phyloP scores from a whole-genome alignment of 2,329 filamentous ascomycete species.

The Colletotrichum tropicale region DNA sequence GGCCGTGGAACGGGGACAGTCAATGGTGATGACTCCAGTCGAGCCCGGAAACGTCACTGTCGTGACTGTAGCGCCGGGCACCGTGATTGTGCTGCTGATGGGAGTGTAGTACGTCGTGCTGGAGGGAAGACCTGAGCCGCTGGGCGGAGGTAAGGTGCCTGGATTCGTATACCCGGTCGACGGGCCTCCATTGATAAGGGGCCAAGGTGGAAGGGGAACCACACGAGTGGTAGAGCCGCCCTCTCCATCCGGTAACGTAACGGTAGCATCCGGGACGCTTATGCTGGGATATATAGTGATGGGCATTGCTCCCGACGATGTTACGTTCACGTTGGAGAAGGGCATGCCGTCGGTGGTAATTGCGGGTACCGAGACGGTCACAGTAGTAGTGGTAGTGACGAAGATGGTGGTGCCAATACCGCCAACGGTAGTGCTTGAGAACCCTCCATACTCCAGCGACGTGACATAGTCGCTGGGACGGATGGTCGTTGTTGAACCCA shows the following conservation, averaged over 20 bases:
- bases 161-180: neutral
- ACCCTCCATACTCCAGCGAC: constrained; percentile 23
- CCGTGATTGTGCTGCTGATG: neutral
- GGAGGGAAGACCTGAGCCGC: neutral
- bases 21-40: neutral
- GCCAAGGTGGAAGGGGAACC: constrained; percentile 25
- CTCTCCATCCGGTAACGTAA: constrained; percentile 20
- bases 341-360: constrained; percentile 8
- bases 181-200: constrained; percentile 6
- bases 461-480: constrained; percentile 19
- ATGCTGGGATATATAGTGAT: constrained; percentile 20
- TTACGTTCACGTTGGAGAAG: constrained; percentile 25
- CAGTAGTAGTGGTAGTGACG: constrained; percentile 10
- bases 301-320: neutral
- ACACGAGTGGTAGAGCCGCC: constrained; percentile 21
- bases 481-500: constrained; percentile 21
- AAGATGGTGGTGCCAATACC: neutral
- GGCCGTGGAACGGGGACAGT: neutral
- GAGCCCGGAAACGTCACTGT: neutral
- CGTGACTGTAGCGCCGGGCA: neutral
- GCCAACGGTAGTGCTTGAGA: constrained; percentile 4
- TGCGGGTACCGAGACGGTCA: constrained; percentile 15
- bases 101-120: neutral
- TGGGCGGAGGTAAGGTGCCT: neutral
- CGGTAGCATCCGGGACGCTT: constrained; percentile 1